These are phyloP conservation scores for Trebouxia sp. DNA, from an alignment of 139 green algal genomes.

Conservation along the genomic window DNA sequence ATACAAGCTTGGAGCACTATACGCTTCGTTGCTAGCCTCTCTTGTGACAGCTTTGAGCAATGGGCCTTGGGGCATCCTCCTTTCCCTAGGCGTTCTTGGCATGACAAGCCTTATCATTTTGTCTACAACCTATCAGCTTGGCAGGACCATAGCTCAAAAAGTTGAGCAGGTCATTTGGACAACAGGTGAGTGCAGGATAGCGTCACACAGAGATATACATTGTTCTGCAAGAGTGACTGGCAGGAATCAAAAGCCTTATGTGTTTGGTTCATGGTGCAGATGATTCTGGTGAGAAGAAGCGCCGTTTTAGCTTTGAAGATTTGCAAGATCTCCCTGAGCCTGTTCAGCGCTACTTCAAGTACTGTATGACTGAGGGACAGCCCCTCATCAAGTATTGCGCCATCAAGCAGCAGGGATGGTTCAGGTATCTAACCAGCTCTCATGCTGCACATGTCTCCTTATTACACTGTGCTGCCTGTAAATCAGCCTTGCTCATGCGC, in stretches of 20 bases:
- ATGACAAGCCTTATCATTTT: constrained; percentile 6
- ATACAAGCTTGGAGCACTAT: constrained; percentile 16
- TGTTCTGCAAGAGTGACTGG: background rate
- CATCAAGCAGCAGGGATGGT: constrained; percentile 24
- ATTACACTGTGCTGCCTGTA: too few relatives aligned
- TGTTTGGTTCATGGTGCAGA: background rate
- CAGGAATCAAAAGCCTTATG: background rate
- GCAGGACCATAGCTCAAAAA: constrained; percentile 11
- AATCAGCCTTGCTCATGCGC: background rate
- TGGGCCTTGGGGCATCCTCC: background rate
- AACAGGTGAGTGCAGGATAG: background rate
- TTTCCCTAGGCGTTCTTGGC: background rate
- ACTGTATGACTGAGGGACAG: constrained; percentile 29
- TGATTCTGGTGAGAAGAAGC: background rate
- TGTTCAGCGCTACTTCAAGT: constrained; percentile 32
- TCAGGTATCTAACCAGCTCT: constrained; percentile 3
- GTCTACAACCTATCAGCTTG: background rate
- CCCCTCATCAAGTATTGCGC: constrained; percentile 25
- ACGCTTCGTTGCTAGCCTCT: background rate
- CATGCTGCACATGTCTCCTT: too few relatives aligned
- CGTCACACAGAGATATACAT: background rate
- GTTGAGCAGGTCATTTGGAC: constrained; percentile 21
- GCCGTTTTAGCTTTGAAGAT: background rate
- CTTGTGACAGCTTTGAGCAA: constrained; percentile 15
- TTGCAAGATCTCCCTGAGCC: constrained; percentile 21